These are phyloP conservation scores for Eucalyptus cloeziana DNA, from an alignment of 345 rosid genomes.

Conservation along the genomic window DNA sequence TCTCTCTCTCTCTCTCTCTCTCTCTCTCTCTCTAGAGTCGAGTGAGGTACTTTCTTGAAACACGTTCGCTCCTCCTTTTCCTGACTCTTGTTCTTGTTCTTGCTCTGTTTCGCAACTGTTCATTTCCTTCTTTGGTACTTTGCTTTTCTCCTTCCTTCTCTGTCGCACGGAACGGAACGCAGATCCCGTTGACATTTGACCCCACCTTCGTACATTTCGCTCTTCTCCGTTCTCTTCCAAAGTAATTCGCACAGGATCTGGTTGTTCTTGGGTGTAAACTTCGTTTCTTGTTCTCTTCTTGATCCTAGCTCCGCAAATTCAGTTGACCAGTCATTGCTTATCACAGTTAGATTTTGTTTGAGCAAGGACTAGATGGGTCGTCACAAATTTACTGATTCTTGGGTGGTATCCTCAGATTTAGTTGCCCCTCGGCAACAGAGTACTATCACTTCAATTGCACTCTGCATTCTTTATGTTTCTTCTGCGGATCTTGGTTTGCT, in stretches of 20 bases:
- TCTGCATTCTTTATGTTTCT: background rate
- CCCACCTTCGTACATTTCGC: background rate
- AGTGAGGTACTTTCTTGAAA: background rate
- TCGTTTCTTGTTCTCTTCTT: background rate
- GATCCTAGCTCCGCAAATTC: background rate
- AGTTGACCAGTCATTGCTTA: background rate
- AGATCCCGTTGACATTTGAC: background rate
- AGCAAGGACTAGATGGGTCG: background rate
- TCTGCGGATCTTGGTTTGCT: background rate
- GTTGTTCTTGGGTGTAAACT: background rate
- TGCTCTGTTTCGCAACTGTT: background rate
- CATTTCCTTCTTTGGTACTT: background rate
- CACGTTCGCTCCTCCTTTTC: background rate
- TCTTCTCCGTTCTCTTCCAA: background rate
- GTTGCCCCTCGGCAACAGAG: background rate
- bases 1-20: background rate
- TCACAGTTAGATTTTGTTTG: background rate
- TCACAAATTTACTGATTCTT: background rate
- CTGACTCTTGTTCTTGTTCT: background rate
- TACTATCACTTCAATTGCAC: background rate
- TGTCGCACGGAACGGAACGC: background rate
- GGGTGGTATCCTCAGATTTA: background rate
- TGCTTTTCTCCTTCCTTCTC: background rate
- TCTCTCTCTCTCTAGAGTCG: background rate
- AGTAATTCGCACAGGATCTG: background rate